Evolutionary conservation across 768 basidiomycete species (phyloP).

Genomic region (Agaricus subrufescens): DNA sequence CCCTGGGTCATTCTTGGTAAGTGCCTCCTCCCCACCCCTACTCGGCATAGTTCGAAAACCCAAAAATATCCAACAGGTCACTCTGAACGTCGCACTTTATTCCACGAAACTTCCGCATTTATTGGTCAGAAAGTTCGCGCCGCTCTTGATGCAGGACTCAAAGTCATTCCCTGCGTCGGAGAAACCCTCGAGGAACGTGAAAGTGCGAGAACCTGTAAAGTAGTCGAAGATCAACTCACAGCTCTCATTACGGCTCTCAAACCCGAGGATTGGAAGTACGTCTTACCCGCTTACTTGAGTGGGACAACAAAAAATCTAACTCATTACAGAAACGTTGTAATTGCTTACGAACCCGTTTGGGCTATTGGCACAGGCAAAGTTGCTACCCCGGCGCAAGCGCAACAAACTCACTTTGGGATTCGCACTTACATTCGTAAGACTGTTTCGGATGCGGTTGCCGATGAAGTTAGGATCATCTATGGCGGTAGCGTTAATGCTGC

Average conservation of each 20-base stretch:
- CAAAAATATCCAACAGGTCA: conserved; percentile 51
- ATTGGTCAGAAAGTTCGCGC: conserved; percentile 86
- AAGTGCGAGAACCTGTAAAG: conserved; percentile 64
- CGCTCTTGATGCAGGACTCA: conserved; percentile 69
- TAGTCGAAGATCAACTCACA: conserved; percentile 80
- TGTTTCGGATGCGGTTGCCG: conserved; percentile 68
- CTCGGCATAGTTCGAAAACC: conserved; percentile 4
- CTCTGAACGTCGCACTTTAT: conserved; percentile 92
- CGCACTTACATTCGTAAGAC: conserved; percentile 64
- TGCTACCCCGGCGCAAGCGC: conserved; percentile 87
- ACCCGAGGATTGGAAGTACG: conserved; percentile 77
- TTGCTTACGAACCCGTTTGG: conserved; percentile 98
- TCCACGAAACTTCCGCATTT: conserved; percentile 79
- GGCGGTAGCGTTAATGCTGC: conserved; percentile 91
- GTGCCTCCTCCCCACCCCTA: conserved; percentile 13
- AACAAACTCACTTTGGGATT: conserved; percentile 84
- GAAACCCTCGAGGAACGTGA: conserved; percentile 92
- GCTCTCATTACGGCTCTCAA: conserved; percentile 62
- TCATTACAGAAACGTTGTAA: conserved; percentile 69
- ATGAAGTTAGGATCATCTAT: conserved; percentile 83
- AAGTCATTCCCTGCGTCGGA: conserved; percentile 93
- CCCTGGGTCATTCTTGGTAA: conserved; percentile 89
- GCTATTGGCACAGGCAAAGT: conserved; percentile 98
- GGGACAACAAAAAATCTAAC: neutral
- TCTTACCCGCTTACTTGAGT: neutral